Evolutionary conservation across 2,329 filamentous ascomycete species (phyloP).

Genomic region (Trichoderma pleuroti): DNA sequence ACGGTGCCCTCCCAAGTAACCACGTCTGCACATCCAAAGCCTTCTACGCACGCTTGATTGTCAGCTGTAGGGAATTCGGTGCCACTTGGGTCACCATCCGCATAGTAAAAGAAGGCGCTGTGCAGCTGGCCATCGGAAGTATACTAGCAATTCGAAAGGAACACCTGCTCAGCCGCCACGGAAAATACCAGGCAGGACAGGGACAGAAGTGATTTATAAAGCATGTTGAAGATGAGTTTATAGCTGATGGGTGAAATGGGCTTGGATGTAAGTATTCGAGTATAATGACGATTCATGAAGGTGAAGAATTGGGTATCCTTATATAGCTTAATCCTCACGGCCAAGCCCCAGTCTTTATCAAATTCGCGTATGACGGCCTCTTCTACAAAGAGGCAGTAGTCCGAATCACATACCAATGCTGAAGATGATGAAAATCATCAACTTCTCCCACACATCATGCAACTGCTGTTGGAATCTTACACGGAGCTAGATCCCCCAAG

Average conservation of each 20-base stretch:
- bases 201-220: neutral
- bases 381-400: neutral
- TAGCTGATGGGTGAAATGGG: neutral
- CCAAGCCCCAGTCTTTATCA: neutral
- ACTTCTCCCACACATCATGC: neutral
- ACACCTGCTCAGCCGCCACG: neutral
- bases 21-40: neutral
- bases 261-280: too few species aligned
- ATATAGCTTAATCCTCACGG: neutral
- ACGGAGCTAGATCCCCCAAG: neutral
- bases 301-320: neutral
- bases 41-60: neutral
- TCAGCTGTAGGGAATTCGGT: neutral
- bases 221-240: neutral
- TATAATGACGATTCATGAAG: neutral
- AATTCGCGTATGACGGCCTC: neutral
- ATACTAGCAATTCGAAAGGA: neutral
- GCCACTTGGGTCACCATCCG: neutral
- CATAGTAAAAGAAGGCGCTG: neutral
- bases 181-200: neutral
- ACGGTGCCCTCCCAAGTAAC: neutral
- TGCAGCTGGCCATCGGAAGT: neutral
- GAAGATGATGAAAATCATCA: neutral
- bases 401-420: neutral
- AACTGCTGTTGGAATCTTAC: neutral